A percentile compares a stretch with the other conserved stretches of the same genome.
Conservation (phyloP, 1,139 yeast genomes). For the Candida dubliniensis region DNA sequence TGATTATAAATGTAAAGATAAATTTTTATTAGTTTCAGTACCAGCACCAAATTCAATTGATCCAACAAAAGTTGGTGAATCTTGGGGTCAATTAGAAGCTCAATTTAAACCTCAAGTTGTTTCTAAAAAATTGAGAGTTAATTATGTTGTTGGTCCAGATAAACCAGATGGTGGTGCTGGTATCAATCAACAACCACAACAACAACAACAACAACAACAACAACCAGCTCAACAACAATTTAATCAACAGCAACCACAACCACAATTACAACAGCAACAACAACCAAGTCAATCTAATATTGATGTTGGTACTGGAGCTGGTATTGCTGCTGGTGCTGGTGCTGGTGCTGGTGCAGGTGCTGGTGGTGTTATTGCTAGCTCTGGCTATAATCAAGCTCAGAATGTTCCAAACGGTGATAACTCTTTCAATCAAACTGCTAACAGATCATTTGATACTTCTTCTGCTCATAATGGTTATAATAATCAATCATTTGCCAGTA, state of each 20-base stretch:
- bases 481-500: constrained; percentile 8
- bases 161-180: constrained; percentile 13
- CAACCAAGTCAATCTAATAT: constrained; percentile 6
- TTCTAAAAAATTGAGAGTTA: constrained; percentile 79
- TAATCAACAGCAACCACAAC: constrained; percentile 5
- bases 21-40: constrained; percentile 83
- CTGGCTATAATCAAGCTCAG: constrained; percentile 12
- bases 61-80: constrained; percentile 57
- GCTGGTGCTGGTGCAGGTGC: constrained; percentile 19
- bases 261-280: constrained; percentile 8
- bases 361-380: constrained; percentile 17
- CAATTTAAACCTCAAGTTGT: constrained; percentile 58
- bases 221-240: constrained; percentile 6
- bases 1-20: constrained; percentile 82
- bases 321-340: constrained; percentile 17
- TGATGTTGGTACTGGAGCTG: constrained; percentile 12
- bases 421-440: constrained; percentile 8
- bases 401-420: constrained; percentile 8
- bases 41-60: constrained; percentile 68
- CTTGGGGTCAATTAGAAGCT: constrained; percentile 72
- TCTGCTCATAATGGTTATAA: constrained; percentile 13
- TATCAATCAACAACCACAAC: constrained; percentile 7
- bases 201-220: constrained; percentile 6
- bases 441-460: constrained; percentile 15
- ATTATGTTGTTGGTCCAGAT: constrained; percentile 46